Evolutionary conservation across 2,329 filamentous ascomycete species (phyloP).

Genomic region (Plectosphaerella sp.): DNA sequence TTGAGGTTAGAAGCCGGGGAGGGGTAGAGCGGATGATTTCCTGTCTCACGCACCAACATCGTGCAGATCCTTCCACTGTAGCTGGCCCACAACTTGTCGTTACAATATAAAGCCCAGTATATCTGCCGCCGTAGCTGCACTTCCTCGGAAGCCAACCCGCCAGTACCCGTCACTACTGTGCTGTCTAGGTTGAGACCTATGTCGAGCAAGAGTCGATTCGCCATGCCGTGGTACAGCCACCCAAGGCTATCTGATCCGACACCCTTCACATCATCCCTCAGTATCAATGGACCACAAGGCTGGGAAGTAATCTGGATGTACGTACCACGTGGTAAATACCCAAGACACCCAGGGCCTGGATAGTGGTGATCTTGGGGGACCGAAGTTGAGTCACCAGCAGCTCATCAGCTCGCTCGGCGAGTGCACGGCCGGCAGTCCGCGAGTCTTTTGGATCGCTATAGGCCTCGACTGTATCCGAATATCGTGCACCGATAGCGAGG

Average conservation of each 20-base stretch:
- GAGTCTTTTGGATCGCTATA: conserved; percentile 21
- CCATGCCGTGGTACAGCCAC: conserved; percentile 31
- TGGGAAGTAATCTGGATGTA: not conserved
- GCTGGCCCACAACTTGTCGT: conserved; percentile 27
- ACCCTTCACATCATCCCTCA: conserved; percentile 14
- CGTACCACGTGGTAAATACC: conserved; percentile 20
- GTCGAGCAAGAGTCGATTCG: conserved; percentile 26
- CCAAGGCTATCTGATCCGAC: conserved; percentile 27
- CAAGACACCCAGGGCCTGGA: conserved; percentile 29
- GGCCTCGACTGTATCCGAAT: conserved; percentile 23
- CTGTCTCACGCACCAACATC: conserved; percentile 21
- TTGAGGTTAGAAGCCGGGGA: no score
- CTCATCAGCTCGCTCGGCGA: conserved; percentile 21
- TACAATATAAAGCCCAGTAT: conserved; percentile 29
- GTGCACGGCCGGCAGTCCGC: conserved; percentile 26
- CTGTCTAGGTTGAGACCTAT: conserved; percentile 31
- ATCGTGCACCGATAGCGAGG: conserved; percentile 26
- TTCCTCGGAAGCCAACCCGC: conserved; percentile 18
- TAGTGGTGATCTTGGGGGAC: conserved; percentile 27
- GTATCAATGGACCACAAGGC: not conserved
- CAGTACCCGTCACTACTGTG: conserved; percentile 17
- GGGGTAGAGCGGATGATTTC: not conserved
- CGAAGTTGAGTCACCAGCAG: conserved; percentile 15
- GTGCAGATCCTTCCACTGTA: conserved; percentile 30
- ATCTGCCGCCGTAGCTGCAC: conserved; percentile 26